Percentiles rank a stretch among this genome's conserved stretches.
Evolutionary conservation across 768 basidiomycete species (phyloP).

Genomic region (Suillus americanus): DNA sequence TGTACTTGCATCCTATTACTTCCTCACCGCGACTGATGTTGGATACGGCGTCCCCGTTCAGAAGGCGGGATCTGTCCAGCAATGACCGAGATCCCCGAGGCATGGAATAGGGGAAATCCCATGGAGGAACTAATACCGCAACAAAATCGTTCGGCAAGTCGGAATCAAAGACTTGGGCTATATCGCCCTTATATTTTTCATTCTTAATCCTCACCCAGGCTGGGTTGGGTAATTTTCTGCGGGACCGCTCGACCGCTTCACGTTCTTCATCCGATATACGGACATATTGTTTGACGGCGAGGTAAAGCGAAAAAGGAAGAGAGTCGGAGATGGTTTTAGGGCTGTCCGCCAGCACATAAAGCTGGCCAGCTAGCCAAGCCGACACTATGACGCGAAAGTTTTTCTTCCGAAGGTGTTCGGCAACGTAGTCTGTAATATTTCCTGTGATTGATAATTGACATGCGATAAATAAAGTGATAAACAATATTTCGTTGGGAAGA

Average conservation of each 20-base stretch:
- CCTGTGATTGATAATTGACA: neutral
- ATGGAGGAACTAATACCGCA: neutral
- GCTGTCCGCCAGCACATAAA: neutral
- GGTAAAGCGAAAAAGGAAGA: neutral
- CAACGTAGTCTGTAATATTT: neutral
- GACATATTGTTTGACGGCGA: neutral
- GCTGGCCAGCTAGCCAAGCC: neutral
- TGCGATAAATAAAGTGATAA: neutral
- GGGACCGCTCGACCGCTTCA: neutral
- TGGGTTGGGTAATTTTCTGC: neutral
- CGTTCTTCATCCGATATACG: neutral
- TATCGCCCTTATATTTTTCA: neutral
- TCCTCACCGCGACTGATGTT: neutral
- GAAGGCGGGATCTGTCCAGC: neutral
- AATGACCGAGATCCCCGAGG: neutral
- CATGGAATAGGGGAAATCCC: neutral
- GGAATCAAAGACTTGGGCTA: neutral
- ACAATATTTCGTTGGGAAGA: neutral
- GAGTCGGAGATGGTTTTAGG: neutral
- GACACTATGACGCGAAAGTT: neutral
- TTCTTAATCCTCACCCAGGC: neutral
- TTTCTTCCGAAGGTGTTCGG: neutral
- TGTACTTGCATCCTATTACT: neutral
- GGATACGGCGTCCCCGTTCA: neutral
- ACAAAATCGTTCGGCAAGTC: neutral